Evolutionary conservation across 306 rosid genomes (phyloP).

Genomic region (Sindora glabra): DNA sequence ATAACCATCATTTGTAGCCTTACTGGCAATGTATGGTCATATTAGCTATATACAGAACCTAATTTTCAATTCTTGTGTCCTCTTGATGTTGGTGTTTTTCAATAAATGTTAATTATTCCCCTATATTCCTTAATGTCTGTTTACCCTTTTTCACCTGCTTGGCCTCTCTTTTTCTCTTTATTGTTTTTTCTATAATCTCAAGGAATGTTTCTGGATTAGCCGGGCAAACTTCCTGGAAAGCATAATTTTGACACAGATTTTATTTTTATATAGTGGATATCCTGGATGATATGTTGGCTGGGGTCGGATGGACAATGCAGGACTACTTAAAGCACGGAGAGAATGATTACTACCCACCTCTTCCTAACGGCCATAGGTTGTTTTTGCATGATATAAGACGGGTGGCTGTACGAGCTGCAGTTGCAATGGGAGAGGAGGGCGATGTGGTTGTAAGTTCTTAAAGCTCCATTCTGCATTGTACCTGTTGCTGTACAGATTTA

Average conservation of each 20-base stretch:
- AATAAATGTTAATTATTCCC: no score
- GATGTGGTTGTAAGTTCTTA: slow-evolving; percentile 86
- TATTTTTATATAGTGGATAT: slow-evolving; percentile 60
- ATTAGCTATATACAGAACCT: background rate
- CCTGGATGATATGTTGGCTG: slow-evolving; percentile 95
- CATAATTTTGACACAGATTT: slow-evolving; percentile 17
- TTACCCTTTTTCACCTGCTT: background rate
- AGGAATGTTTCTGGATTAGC: background rate
- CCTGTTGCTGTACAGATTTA: slow-evolving; percentile 1
- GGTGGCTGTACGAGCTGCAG: slow-evolving; percentile 88
- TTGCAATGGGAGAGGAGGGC: slow-evolving; percentile 99
- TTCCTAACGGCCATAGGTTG: slow-evolving; percentile 82
- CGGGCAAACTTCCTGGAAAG: background rate
- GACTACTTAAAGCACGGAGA: slow-evolving; percentile 90
- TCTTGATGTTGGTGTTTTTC: background rate
- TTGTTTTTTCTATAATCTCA: background rate
- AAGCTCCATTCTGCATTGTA: slow-evolving; percentile 21
- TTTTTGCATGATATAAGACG: slow-evolving; percentile 88
- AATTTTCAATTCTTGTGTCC: background rate
- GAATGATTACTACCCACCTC: slow-evolving; percentile 94
- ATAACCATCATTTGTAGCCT: slow-evolving; percentile 4
- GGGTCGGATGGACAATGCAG: slow-evolving; percentile 97
- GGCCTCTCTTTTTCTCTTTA: background rate
- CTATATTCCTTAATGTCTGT: background rate
- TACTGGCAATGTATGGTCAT: slow-evolving; percentile 1